phyloP scores from a whole-genome alignment of 495 filamentous ascomycete species.

The Penicillium paradoxum region DNA sequence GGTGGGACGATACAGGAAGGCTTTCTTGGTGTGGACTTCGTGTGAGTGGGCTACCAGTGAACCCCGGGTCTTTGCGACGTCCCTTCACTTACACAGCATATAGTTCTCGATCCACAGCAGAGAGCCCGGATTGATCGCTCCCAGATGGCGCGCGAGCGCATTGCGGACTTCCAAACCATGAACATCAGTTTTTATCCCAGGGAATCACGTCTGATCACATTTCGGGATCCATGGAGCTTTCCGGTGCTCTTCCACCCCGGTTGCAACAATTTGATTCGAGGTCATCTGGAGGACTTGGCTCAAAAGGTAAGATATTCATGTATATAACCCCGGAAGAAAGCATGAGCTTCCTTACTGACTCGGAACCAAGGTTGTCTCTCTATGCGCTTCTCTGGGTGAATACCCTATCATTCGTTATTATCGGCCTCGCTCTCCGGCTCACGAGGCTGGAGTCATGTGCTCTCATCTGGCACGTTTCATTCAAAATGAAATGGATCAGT shows the following conservation, averaged over 20 bases:
- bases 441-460: conserved; percentile 84
- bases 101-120: conserved; percentile 52
- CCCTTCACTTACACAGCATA: conserved; percentile 13
- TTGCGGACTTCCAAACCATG: conserved; percentile 66
- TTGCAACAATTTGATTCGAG: conserved; percentile 76
- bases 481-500: conserved; percentile 82
- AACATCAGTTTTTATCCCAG: conserved; percentile 84
- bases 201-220: conserved; percentile 87
- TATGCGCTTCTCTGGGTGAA: conserved; percentile 81
- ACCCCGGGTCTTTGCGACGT: conserved; percentile 2
- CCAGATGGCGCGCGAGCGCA: conserved; percentile 60
- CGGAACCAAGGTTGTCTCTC: conserved; percentile 62
- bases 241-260: conserved; percentile 85
- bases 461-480: conserved; percentile 87
- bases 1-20: conserved; percentile 66
- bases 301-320: conserved; percentile 61
- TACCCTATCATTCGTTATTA: conserved; percentile 91
- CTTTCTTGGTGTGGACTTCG: conserved; percentile 81
- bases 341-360: conserved; percentile 21
- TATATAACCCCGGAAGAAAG: neutral
- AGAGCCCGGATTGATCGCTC: conserved; percentile 54
- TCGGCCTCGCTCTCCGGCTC: conserved; percentile 62
- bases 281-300: conserved; percentile 75
- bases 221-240: conserved; percentile 92
- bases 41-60: conserved; percentile 43